Evolutionary conservation across 345 rosid species (phyloP).

Genomic region (Mercurialis annua): DNA sequence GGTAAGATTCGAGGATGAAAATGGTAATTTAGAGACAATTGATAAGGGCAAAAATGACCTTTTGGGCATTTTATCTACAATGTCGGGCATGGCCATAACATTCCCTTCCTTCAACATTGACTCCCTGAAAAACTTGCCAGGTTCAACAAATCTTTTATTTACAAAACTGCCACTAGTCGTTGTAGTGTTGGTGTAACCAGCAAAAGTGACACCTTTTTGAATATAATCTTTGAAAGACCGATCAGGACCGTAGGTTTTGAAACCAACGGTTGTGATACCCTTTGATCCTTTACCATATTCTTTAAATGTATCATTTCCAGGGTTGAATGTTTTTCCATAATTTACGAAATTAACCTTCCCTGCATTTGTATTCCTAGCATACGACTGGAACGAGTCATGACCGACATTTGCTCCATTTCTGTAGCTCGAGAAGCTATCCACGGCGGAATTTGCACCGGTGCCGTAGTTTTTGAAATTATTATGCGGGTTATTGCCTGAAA

Average conservation of each 20-base stretch:
- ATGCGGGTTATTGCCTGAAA: conserved; percentile 22
- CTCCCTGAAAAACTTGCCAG: conserved; percentile 35
- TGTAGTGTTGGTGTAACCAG: conserved; percentile 16
- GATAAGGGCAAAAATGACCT: conserved; percentile 31
- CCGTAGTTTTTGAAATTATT: conserved; percentile 27
- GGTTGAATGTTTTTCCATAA: conserved; percentile 30
- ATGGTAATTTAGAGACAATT: conserved; percentile 25
- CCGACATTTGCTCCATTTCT: conserved; percentile 30
- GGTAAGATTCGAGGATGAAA: conserved; percentile 5
- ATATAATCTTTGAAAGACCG: conserved; percentile 28
- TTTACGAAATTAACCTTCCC: conserved; percentile 24
- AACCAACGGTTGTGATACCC: conserved; percentile 20
- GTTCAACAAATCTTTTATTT: conserved; percentile 28
- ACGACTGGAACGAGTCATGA: conserved; percentile 25
- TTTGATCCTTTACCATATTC: conserved; percentile 28
- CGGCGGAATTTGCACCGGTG: conserved; percentile 17
- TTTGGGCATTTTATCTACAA: conserved; percentile 24
- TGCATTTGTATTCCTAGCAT: conserved; percentile 21
- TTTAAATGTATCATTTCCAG: conserved; percentile 27
- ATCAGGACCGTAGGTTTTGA: conserved; percentile 20
- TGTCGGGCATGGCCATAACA: conserved; percentile 31
- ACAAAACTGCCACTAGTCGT: conserved; percentile 8
- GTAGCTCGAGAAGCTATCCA: conserved; percentile 19
- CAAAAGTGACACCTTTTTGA: conserved; percentile 22
- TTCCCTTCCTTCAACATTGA: conserved; percentile 28